phyloP scores from a whole-genome alignment of 805 yeast species.

The Wickerhamomyces hampshirensis region DNA sequence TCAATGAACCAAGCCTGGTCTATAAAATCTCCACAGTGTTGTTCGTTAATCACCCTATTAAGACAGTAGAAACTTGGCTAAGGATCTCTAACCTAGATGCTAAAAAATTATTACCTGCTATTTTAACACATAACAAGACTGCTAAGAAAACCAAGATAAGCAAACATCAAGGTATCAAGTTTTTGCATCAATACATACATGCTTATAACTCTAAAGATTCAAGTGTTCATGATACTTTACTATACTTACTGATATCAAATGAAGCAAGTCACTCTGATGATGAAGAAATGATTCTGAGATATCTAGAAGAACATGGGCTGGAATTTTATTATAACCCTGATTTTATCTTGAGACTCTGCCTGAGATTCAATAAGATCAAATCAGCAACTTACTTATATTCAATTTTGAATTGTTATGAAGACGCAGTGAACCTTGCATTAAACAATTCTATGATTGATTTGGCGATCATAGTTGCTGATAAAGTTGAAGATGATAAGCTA shows the following conservation, averaged over 20 bases:
- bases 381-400: slow-evolving; percentile 75
- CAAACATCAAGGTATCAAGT: slow-evolving; percentile 62
- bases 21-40: slow-evolving; percentile 69
- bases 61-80: slow-evolving; percentile 78
- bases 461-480: slow-evolving; percentile 55
- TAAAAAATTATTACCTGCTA: slow-evolving; percentile 66
- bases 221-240: slow-evolving; percentile 62
- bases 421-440: slow-evolving; percentile 75
- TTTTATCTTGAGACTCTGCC: slow-evolving; percentile 69
- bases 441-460: slow-evolving; percentile 51
- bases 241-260: slow-evolving; percentile 55
- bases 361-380: slow-evolving; percentile 49
- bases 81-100: slow-evolving; percentile 51
- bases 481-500: slow-evolving; percentile 43
- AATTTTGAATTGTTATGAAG: slow-evolving; percentile 63
- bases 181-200: slow-evolving; percentile 50
- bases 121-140: slow-evolving; percentile 60
- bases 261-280: slow-evolving; percentile 23
- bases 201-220: slow-evolving; percentile 38
- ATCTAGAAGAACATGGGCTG: slow-evolving; percentile 39
- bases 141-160: slow-evolving; percentile 33
- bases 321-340: slow-evolving; percentile 58
- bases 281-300: slow-evolving; percentile 45
- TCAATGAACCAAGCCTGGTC: slow-evolving; percentile 42
- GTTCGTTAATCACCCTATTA: slow-evolving; percentile 59